Evolutionary conservation across 352 stramenopile genomes (phyloP), one percentile per base, ranked within the genome.

Genomic region (Aphanomyces euteiches): DNA sequence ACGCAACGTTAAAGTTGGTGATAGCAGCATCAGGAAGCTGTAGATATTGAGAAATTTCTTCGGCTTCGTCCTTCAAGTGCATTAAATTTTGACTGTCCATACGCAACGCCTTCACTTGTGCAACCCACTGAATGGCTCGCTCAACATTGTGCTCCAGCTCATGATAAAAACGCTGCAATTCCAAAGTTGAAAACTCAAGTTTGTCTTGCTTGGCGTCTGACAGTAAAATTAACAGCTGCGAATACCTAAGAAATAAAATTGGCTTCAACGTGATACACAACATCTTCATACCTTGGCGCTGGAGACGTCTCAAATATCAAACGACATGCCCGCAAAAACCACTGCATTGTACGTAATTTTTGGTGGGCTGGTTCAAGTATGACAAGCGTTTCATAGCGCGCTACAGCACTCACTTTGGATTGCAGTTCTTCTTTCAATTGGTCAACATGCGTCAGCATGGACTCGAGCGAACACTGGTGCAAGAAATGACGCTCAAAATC

Each of bases 131-230:
- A 1, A 74, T 69, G n/a, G 85, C 86, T 7, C 87, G 86, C 28
- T 74, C 58, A 38, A 94, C 82, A 13, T 82, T 83, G 5, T 89
- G 82, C 43, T 81, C 79, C 19, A 94, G 89, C 12, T 85, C 90
- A 54, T 80, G 50, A 60, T 91, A 86, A 74, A 94, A 90, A 10
- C 85, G 75, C 5, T 75, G 72, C 69, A 90, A 91, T 73, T 92
- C 85, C 13, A 76, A 72, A 5, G 82, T 82, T 50, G 84, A 81
- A 70, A 92, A 90, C 34, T 74, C 66, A 28, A 89, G 84, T 4
- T 76, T 78, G 5, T 79, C 69, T 36, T 83, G 74, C 17, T 72
- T 83, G 15, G 72, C 70, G 39, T 94, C 86, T 19, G 86, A 74
- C 7, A 92, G 61, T 7, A 92, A 61, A 17, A 90, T 76, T 2